Percentiles rank a stretch among this genome's conserved stretches.
These are phyloP conservation scores for Coprinopsis sp. DNA, from an alignment of 768 basidiomycete species.

Conservation along the genomic window DNA sequence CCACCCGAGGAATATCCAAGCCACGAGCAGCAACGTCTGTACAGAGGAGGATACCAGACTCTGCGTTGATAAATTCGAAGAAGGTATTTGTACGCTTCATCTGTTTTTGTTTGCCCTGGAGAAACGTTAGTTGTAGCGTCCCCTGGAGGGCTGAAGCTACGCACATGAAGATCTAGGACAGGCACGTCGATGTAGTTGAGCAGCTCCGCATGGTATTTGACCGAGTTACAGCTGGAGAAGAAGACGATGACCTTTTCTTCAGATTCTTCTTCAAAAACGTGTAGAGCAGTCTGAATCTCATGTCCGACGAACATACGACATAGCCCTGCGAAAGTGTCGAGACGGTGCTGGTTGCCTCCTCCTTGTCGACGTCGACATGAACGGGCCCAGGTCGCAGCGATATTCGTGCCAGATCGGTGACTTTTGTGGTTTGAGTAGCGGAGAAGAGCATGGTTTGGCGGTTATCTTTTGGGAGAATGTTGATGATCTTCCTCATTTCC, in stretches of 20 bases:
- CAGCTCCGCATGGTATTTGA: slow-evolving; percentile 94
- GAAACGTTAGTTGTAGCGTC: not conserved
- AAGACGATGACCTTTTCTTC: slow-evolving; percentile 99
- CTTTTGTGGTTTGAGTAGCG: slow-evolving; percentile 98
- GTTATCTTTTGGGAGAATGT: slow-evolving; percentile 88
- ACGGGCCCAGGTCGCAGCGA: slow-evolving; percentile 93
- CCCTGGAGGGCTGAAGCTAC: slow-evolving; percentile 15
- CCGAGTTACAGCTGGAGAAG: slow-evolving; percentile 95
- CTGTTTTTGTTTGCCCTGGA: slow-evolving; percentile 98
- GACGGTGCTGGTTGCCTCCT: slow-evolving; percentile 85
- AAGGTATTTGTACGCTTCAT: slow-evolving; percentile 99
- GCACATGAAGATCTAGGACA: slow-evolving; percentile 87
- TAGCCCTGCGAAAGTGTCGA: slow-evolving; percentile 95
- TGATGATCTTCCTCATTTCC: slow-evolving; percentile 97
- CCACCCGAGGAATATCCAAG: slow-evolving; percentile 94
- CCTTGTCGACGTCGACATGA: slow-evolving; percentile 91
- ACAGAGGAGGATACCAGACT: slow-evolving; percentile 86
- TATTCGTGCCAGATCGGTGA: slow-evolving; percentile 93
- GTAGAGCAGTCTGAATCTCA: slow-evolving; percentile 94
- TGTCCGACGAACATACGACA: slow-evolving; percentile 94
- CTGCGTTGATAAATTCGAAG: slow-evolving; percentile 97
- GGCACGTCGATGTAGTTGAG: slow-evolving; percentile 99
- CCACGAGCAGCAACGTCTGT: slow-evolving; percentile 99
- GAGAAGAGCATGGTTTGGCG: slow-evolving; percentile 99
- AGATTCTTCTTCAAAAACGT: slow-evolving; percentile 96